Evolutionary conservation across 768 basidiomycete species (phyloP), one percentile per base, ranked within the genome.

Genomic region (Strobilomyces confusus): DNA sequence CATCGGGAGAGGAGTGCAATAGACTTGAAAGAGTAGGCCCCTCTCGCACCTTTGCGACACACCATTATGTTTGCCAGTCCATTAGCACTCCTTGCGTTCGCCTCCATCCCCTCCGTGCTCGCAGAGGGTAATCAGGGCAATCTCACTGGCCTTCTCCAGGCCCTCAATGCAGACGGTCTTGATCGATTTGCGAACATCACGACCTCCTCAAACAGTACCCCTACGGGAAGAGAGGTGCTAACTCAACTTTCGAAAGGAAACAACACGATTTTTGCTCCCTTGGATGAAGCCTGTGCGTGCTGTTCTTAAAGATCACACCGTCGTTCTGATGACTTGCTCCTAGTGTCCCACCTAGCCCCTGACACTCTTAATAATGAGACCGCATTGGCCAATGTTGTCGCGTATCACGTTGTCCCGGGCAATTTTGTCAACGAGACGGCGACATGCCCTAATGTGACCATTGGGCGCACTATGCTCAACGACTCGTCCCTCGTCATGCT

Each of bases 381-480:
- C 15, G 46, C 58, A 20, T 60, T 86, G 12, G 75, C 79, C 37
- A 70, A 81, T 55, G 67, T 80, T 38, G 56, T 86, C 36, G 70
- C 80, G 6, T 85, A 84, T 63, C 84, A 85, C 64, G 65, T 84
- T 55, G 71, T 85, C 9, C 60, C 73, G 44, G 82, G 83, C 23
- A 72, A 81, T 54, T 77, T 82, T 64, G 53, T 70, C 40, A 72
- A 75, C 5, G 55, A 69, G 11, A 71, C 75, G n/a, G 68, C 70
- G 12, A 65, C 69, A 15, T 78, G 70, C 52, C 84, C 86, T 2
- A 81, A 79, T 58, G 73, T 76, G 57, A 87, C 86, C 0, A 68
- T 90, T 49, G 84, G 82, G 2, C 78, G 83, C 37, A 84, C 87
- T 0, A 69, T 84, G n/a, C 74, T 88, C 40, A 78, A 77, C 40